Conservation (phyloP, 768 basidiomycete genomes). For the Suillus paluster region DNA sequence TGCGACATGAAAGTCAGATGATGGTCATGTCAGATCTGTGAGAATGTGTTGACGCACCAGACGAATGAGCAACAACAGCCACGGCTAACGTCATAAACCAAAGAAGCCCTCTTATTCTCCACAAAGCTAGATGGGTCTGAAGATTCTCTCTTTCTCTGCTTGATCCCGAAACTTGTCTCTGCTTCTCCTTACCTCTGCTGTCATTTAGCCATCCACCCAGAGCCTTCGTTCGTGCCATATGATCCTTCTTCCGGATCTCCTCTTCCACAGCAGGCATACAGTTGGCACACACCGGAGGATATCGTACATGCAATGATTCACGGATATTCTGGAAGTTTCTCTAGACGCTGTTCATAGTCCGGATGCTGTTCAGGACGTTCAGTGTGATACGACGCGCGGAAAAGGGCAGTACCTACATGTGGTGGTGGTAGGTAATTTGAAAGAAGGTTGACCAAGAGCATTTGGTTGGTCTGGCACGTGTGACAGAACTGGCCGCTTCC, state of each 20-base stretch:
- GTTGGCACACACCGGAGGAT: constrained; percentile 82
- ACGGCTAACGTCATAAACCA: constrained; percentile 58
- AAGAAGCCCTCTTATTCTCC: constrained; percentile 71
- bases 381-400: constrained; percentile 11
- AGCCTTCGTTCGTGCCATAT: constrained; percentile 80
- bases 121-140: constrained; percentile 57
- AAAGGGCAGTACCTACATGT: constrained; percentile 53
- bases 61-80: constrained; percentile 46
- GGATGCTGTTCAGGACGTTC: constrained; percentile 59
- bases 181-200: constrained; percentile 67
- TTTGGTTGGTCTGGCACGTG: constrained; percentile 91
- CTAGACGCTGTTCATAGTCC: constrained; percentile 66
- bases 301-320: constrained; percentile 75
- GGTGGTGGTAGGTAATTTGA: constrained; percentile 86
- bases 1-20: constrained; percentile 32
- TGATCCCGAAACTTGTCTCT: constrained; percentile 49
- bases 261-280: constrained; percentile 85
- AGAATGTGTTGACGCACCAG: constrained; percentile 36
- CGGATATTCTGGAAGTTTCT: constrained; percentile 73
- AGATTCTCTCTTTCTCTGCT: constrained; percentile 47
- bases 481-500: constrained; percentile 75
- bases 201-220: constrained; percentile 72
- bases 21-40: not conserved
- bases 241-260: constrained; percentile 75
- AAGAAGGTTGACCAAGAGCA: constrained; percentile 81